Evolutionary conservation across 106 monocot species (phyloP).

Genomic region (Iris macrosiphon): DNA sequence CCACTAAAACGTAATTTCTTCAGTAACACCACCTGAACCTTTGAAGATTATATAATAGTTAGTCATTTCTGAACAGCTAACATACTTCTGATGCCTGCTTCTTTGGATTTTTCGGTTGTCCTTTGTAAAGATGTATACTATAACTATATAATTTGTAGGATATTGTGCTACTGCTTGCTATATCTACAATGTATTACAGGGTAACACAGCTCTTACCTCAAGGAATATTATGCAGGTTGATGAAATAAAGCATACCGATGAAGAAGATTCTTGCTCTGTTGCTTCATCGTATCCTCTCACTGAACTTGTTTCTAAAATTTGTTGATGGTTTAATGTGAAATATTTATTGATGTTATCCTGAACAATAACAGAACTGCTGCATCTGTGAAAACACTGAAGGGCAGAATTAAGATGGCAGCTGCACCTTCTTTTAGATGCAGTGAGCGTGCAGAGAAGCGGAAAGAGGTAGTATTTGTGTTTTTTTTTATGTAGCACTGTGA

Average conservation of each 20-base stretch:
- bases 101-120: too few species aligned
- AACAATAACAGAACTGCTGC: constrained; percentile 30
- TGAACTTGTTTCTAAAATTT: too few species aligned
- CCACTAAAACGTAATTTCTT: too few species aligned
- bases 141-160: too few species aligned
- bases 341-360: constrained; percentile 20
- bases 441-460: constrained; percentile 86
- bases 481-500: not conserved
- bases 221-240: constrained; percentile 52
- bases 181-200: constrained; percentile 17
- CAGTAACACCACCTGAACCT: too few species aligned
- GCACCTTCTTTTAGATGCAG: constrained; percentile 72
- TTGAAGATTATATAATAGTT: too few species aligned
- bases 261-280: constrained; percentile 70
- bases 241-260: constrained; percentile 23
- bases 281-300: constrained; percentile 82
- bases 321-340: too few species aligned
- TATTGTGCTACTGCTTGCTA: not conserved
- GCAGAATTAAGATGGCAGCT: constrained; percentile 37
- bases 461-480: constrained; percentile 38
- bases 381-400: constrained; percentile 37
- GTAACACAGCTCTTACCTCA: constrained; percentile 13
- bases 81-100: not conserved
- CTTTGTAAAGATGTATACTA: not conserved
- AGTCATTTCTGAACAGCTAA: not conserved